Evolutionary conservation across 768 basidiomycete species (phyloP).

Genomic region (Cystobasidium tubakii): DNA sequence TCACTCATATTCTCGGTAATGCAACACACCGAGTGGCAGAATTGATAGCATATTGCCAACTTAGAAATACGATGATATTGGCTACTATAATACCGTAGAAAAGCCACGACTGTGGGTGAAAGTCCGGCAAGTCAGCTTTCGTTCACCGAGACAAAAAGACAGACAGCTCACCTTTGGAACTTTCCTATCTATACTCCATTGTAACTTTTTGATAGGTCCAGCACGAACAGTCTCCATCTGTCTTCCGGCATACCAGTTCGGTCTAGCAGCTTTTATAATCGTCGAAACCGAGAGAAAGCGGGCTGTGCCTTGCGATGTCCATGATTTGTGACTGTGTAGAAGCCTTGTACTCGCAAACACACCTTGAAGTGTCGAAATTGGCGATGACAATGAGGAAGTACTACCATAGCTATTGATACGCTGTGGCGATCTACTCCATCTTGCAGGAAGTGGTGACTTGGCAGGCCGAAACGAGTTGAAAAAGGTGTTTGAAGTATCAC

Average conservation of each 20-base stretch:
- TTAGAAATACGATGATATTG: conserved; percentile 15
- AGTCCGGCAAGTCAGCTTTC: background rate
- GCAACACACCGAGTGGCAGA: background rate
- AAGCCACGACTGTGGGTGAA: conserved; percentile 2
- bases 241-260: conserved; percentile 21
- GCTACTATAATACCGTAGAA: conserved; percentile 33
- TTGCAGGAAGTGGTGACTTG: background rate
- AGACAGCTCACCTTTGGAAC: background rate
- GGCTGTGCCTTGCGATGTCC: background rate
- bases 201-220: conserved; percentile 5
- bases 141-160: background rate
- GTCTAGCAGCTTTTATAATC: conserved; percentile 8
- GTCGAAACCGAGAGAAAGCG: background rate
- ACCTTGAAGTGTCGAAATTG: background rate
- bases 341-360: background rate
- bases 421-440: background rate
- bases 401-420: background rate
- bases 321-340: background rate
- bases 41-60: conserved; percentile 24
- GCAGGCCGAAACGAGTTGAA: background rate
- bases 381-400: background rate
- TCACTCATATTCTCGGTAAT: too few relatives aligned
- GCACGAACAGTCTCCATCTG: conserved; percentile 8
- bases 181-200: conserved; percentile 17
- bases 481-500: background rate